phyloP scores from a whole-genome alignment of 495 filamentous ascomycete species.

The Talaromyces adpressus region DNA sequence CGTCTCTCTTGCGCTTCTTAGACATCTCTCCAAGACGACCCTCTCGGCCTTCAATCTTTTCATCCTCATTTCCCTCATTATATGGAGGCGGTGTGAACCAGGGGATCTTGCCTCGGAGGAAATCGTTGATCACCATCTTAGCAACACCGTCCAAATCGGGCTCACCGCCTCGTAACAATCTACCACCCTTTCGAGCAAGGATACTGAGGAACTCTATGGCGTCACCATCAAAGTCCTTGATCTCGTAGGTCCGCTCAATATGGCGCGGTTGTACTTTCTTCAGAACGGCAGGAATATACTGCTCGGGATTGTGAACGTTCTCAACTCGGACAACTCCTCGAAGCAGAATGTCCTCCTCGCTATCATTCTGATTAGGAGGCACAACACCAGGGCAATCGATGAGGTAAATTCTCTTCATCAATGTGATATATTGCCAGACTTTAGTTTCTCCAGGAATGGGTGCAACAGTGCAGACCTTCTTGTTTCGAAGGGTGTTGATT shows the following conservation, averaged over 20 bases:
- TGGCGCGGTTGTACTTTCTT: slow-evolving; percentile 75
- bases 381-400: slow-evolving; percentile 97
- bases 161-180: slow-evolving; percentile 82
- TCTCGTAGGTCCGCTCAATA: slow-evolving; percentile 85
- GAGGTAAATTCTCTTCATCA: slow-evolving; percentile 95
- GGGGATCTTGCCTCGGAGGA: slow-evolving; percentile 87
- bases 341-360: slow-evolving; percentile 81
- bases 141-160: slow-evolving; percentile 88
- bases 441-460: slow-evolving; percentile 91
- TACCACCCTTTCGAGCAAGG: slow-evolving; percentile 79
- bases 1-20: slow-evolving; percentile 46
- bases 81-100: slow-evolving; percentile 86
- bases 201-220: slow-evolving; percentile 79
- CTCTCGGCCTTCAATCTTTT: slow-evolving; percentile 50
- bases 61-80: slow-evolving; percentile 42
- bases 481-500: slow-evolving; percentile 86
- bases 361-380: slow-evolving; percentile 74
- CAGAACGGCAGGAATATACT: slow-evolving; percentile 84
- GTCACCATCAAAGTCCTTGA: slow-evolving; percentile 61
- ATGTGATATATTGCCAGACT: slow-evolving; percentile 94
- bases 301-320: slow-evolving; percentile 90
- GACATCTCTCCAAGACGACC: slow-evolving; percentile 60
- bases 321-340: slow-evolving; percentile 89
- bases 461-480: slow-evolving; percentile 90
- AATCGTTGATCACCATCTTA: slow-evolving; percentile 94